A percentile compares a stretch with the other conserved stretches of the same genome.
Evolutionary conservation across 345 rosid species (phyloP).

Genomic region (Pistacia integerrima): DNA sequence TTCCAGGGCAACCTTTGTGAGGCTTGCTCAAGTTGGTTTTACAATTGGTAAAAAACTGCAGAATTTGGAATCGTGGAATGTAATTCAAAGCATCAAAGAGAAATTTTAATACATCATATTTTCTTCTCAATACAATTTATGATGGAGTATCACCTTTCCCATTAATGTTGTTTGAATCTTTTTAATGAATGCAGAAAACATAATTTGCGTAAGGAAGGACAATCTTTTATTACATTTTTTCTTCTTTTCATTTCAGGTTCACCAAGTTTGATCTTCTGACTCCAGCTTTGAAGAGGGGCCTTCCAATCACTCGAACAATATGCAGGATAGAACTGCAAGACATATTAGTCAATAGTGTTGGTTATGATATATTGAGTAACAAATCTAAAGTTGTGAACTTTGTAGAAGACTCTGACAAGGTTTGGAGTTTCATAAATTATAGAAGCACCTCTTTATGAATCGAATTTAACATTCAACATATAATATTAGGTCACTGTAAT

Average conservation of each 20-base stretch:
- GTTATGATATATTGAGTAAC: slow-evolving; percentile 21
- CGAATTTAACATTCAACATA: background rate
- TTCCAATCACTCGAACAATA: slow-evolving; percentile 22
- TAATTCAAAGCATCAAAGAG: no score
- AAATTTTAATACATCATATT: no score
- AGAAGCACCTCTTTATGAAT: background rate
- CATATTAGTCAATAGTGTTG: slow-evolving; percentile 24
- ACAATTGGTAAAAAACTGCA: background rate
- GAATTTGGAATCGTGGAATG: no score
- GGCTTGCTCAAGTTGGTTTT: background rate
- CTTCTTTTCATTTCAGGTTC: slow-evolving; percentile 24
- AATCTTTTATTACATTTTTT: background rate
- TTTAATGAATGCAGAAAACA: no score
- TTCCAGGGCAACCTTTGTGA: no score
- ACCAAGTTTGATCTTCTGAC: slow-evolving; percentile 21
- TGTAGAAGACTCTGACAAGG: slow-evolving; percentile 9
- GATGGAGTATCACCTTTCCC: no score
- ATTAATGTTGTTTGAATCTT: no score
- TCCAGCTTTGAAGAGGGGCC: slow-evolving; percentile 20
- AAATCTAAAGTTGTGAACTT: slow-evolving; percentile 29
- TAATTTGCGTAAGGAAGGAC: no score
- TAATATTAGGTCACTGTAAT: background rate
- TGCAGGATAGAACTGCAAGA: slow-evolving; percentile 30
- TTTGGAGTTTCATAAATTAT: background rate
- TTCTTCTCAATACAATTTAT: no score